These are phyloP conservation scores for Austroboletus olivaceoglutinosus DNA, from an alignment of 1,284 basidiomycete species.

Conservation along the genomic window DNA sequence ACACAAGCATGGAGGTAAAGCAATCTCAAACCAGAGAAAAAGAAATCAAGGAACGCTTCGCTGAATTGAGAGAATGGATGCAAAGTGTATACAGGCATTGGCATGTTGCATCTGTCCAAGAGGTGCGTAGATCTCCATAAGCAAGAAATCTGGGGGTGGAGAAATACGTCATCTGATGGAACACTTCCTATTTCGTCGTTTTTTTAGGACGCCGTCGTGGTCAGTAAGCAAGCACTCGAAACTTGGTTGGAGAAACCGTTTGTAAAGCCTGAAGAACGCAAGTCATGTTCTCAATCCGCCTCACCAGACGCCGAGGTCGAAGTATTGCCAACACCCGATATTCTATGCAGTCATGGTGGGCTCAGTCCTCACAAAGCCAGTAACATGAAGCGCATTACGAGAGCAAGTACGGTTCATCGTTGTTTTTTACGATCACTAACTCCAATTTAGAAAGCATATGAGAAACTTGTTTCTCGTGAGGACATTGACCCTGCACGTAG, in stretches of 20 bases:
- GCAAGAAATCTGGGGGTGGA: slow-evolving; percentile 7
- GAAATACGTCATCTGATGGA: slow-evolving; percentile 7
- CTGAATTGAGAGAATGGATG: slow-evolving; percentile 50
- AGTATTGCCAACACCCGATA: slow-evolving; percentile 33
- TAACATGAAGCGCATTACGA: slow-evolving; percentile 64
- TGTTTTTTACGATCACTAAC: background rate
- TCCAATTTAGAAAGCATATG: slow-evolving; percentile 45
- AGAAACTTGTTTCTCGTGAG: slow-evolving; percentile 44
- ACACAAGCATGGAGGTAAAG: slow-evolving; percentile 17
- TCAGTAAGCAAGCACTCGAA: slow-evolving; percentile 58
- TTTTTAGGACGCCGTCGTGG: slow-evolving; percentile 53
- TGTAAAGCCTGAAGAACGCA: slow-evolving; percentile 20
- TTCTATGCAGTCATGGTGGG: slow-evolving; percentile 58
- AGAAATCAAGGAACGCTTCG: slow-evolving; percentile 44
- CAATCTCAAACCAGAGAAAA: slow-evolving; percentile 40
- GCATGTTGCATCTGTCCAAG: slow-evolving; percentile 47
- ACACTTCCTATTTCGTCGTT: slow-evolving; percentile 8
- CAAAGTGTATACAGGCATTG: slow-evolving; percentile 63
- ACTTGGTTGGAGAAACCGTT: slow-evolving; percentile 53
- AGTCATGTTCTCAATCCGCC: slow-evolving; percentile 21
- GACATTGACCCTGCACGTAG: slow-evolving; percentile 47
- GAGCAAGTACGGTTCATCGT: slow-evolving; percentile 26
- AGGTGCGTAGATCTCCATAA: slow-evolving; percentile 38
- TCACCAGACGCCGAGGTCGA: slow-evolving; percentile 15
- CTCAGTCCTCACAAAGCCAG: slow-evolving; percentile 55